A percentile compares a stretch with the other conserved stretches of the same genome.
Conservation (phyloP, 768 basidiomycete genomes). For the Tricholomella constricta region DNA sequence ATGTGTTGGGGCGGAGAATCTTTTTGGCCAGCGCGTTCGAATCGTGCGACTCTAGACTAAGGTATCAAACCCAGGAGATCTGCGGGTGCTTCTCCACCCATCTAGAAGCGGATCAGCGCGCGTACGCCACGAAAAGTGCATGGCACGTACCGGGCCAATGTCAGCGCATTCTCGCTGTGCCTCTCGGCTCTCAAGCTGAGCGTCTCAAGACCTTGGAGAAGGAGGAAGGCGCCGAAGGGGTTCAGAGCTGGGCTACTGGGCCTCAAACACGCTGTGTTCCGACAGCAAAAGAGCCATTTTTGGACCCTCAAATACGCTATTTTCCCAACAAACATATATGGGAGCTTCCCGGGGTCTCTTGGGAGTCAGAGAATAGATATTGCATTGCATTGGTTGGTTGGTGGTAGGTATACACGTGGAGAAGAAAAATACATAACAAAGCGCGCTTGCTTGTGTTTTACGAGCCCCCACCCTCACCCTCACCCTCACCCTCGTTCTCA, state of each 20-base stretch:
- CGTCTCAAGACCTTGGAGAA: constrained; percentile 79
- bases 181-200: constrained; percentile 70
- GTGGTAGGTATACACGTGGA: too few relatives aligned
- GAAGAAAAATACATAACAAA: too few relatives aligned
- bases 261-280: too few relatives aligned
- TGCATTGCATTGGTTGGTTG: too few relatives aligned
- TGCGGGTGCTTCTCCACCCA: constrained; percentile 67
- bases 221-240: constrained; percentile 73
- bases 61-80: constrained; percentile 78
- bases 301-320: too few relatives aligned
- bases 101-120: constrained; percentile 17
- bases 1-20: constrained; percentile 55
- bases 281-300: too few relatives aligned
- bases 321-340: too few relatives aligned
- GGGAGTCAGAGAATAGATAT: too few relatives aligned
- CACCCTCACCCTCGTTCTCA: too few relatives aligned
- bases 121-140: not conserved
- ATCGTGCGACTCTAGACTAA: constrained; percentile 64
- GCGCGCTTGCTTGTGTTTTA: too few relatives aligned
- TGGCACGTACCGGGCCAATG: constrained; percentile 53
- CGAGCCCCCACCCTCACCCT: too few relatives aligned
- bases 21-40: constrained; percentile 60
- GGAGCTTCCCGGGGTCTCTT: too few relatives aligned
- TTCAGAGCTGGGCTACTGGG: constrained; percentile 65
- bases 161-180: constrained; percentile 72